Base-by-base conservation (phyloP, 257 asterid genomes). In the Ballota nigra region DNA sequence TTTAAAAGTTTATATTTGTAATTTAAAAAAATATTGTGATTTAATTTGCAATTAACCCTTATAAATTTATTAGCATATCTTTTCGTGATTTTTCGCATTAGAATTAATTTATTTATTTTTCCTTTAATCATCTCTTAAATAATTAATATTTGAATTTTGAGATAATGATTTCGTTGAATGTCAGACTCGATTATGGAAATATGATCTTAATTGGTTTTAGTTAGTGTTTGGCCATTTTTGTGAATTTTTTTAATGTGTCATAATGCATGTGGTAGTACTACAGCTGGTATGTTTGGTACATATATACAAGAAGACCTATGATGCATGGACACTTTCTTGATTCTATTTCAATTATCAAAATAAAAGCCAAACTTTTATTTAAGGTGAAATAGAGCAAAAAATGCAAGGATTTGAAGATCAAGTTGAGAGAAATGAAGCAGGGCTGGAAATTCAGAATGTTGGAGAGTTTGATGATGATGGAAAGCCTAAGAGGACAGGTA, bases 391-490 rank as follows among this genome's bases (percentile, higher is more conserved):
- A 70, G 51, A 69, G 41, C 15, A 66, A 57, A 57, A 51, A 52
- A 80, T 80, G 87, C 78, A 77, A 73, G 79, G 36, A 62, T 66
- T 77, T 71, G 75, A 47, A 23, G 82, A 79, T 36, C 70, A 72
- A 49, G 75, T 72, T 49, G 86, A 75, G 71, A 71, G 60, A 1
- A 26, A 69, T 77, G 88, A 87, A 74, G 78, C 85, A 57, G 83
- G 83, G 24, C 40, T 75, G 68, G 81, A 61, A 31, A 80, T 79
- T 76, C 87, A 81, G 78, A 81, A 85, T 75, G n/a, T n/a, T n/a
- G 80, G 67, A 62, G 79, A 66, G 66, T 22, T 83, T 7, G 93
- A 87, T 78, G 93, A 87, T 80, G 93, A 87, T 83, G 90, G 90
- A 43, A 85, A 79, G 85, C 81, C 83, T 12, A 79, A 29, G 55